Conservation (phyloP, 2,329 filamentous ascomycete genomes). For the Didymella arachidicola region DNA sequence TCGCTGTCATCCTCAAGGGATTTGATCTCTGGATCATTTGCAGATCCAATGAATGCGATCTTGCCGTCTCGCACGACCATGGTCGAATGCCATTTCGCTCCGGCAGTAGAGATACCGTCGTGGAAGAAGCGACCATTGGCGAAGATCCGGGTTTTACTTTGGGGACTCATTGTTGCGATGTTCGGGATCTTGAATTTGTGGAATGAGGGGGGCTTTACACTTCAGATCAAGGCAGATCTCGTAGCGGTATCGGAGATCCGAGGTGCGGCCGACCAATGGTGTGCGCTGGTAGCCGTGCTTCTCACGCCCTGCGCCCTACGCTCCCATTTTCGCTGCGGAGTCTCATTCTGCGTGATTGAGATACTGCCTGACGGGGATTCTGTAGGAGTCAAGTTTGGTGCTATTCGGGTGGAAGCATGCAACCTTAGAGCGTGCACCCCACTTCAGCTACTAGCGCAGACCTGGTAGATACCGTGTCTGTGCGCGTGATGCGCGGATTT, state of each 20-base stretch:
- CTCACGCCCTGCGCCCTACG: slow-evolving; percentile 10
- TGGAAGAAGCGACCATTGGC: slow-evolving; percentile 42
- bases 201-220: slow-evolving; percentile 5
- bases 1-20: slow-evolving; percentile 28
- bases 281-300: slow-evolving; percentile 3
- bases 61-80: slow-evolving; percentile 54
- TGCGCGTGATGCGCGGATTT: too few relatives aligned
- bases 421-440: neutral
- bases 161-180: slow-evolving; percentile 10
- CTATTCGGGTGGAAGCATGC: neutral
- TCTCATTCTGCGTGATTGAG: neutral
- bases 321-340: neutral
- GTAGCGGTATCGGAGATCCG: slow-evolving; percentile 26
- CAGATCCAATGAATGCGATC: slow-evolving; percentile 53
- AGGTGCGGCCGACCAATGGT: slow-evolving; percentile 20
- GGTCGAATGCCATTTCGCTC: slow-evolving; percentile 31
- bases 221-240: slow-evolving; percentile 20
- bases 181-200: neutral
- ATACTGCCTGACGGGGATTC: neutral
- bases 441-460: neutral
- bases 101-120: slow-evolving; percentile 3
- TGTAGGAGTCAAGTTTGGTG: neutral
- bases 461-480: too few relatives aligned
- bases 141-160: slow-evolving; percentile 28
- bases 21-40: slow-evolving; percentile 36